Base-by-base conservation (phyloP, 1,284 basidiomycete genomes). In the Apiotrichum laibachii region DNA sequence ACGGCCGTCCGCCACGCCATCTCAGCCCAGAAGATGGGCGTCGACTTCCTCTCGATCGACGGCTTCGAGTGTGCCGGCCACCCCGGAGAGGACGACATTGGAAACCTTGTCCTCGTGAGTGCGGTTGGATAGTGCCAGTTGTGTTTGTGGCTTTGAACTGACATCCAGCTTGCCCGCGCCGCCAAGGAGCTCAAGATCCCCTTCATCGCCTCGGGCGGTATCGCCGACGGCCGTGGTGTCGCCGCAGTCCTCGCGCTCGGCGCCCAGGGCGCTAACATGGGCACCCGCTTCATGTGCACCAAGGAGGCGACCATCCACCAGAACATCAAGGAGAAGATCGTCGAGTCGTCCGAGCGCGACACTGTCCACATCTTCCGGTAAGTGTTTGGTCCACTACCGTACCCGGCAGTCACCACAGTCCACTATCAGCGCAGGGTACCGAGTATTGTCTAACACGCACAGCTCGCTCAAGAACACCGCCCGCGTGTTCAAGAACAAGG, bases 21-120 rank as follows among this genome's bases (percentile, higher is more conserved):
- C 82, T 88, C 88, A 50, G 88, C 89, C 5, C 85, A 86, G 67
- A 85, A 84, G 59, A 79, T 87, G 66, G 91, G 92, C 5, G 90
- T 90, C 22, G 91, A 96, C 78, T 82, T 91, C 53, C 73, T 96
- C 34, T 90, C 88, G 64, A 91, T 93, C 40, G 91, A 93, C 65
- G 90, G 91, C 0, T 90, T 93, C 65, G 91, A 93, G 81, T 93
- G 90, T 72, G 91, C 92, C 42, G 93, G 93, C 34, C 92, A 96
- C 76, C 93, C 92, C 7, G 93, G 93, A 62, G 94, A 97, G 73
- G 90, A 96, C 57, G 94, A 97, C 75, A 89, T 96, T 39, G 90
- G 90, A 12, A 90, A 90, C 7, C 72, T 97, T n/a, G 87, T 96
- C 6, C 79, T 97, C 75, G 89, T 92, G 67, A 61, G 81, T 73